Base-by-base conservation (phyloP, 1,284 basidiomycete species). In the Tilletia horrida region DNA sequence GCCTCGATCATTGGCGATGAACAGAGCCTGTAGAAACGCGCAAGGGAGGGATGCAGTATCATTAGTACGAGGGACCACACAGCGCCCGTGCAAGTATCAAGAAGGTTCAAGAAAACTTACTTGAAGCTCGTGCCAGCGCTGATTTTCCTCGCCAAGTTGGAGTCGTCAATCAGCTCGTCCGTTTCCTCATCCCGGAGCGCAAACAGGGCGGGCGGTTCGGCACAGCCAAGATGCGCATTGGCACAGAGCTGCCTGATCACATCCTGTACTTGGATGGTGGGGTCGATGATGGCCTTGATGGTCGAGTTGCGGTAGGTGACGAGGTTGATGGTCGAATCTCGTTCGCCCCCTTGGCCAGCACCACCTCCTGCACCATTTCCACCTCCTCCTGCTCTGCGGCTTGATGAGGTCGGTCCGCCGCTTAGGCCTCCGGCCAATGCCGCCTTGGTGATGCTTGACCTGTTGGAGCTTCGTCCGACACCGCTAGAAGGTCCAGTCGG, bases 141-240 rank as follows among this genome's bases (percentile, higher is more conserved):
- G 35, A 79, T 79, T 71, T 79, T 79, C 23, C 73, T 67, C 44
- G 74, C 71, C 71, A 79, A 70, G 50, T 78, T 79, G 43, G 64
- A 44, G 77, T 93, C 91, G 29, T 93, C 95, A n/a, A 97, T 89
- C 61, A 97, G 84, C 76, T 91, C 90, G 73, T 93, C 91, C 31
- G 86, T 87, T 74, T 93, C 91, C 27, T 78, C 76, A 78, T 96
- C 93, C 73, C 94, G 86, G 67, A 97, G 83, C 1, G 92, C 91
- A 76, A 90, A 93, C 69, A 91, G 86, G 2, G 88, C 87, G 14
- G 91, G 88, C 0, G 91, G 88, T 65, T 93, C 92, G 70, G 88
- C 88, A 62, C 94, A 88, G 77, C 90, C 89, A 74, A 97, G 84
- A 81, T 90, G 83, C 18, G 74, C 69, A 25, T 82, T 81, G 35